Evolutionary conservation across 257 asterid genomes (phyloP), one percentile per base, ranked within the genome.

Genomic region (Solanum corneliomulleri): DNA sequence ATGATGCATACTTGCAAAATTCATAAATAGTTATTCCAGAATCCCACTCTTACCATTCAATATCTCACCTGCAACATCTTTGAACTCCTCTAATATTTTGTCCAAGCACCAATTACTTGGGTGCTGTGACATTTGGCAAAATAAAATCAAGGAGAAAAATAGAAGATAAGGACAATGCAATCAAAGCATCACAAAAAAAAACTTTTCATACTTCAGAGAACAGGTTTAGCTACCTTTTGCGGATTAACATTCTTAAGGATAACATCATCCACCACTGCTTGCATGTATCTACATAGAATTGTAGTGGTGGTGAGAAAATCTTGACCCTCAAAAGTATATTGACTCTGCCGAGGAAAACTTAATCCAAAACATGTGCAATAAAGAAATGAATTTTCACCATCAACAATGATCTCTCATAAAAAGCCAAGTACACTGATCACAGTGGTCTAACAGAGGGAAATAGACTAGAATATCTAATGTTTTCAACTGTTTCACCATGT

Each of bases 251-350:
- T 92, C 87, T 90, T 93, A 86, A 93, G 90, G 88, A 97, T 88
- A 82, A 97, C 92, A 89, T 97, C 99, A 91, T 95, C 94, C 64
- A 92, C 95, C 89, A 95, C 98, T 81, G 98, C 99, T 93, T 97
- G 99, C 96, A 97, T 97, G 94, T 95, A 96, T 94, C 99, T 97
- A 86, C 76, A 89, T 60, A 85, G 20, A 88, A 84, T 69, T 74
- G 64, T 82, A 52, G 91, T 69, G 82, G 39, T 49, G 66, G 33
- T 83, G n/a, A 72, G 82, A 44, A 86, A 85, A 71, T 49, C 20
- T 49, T 81, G 69, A 49, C 52, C 45, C 69, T 78, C 66, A 49
- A 78, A 78, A 47, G 27, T 29, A 45, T 25, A 77, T 77, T 2
- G 11, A 49, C 44, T 47, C 39, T 4, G 18, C 42, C 3, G 4